Base-by-base conservation (phyloP, 805 yeast genomes). In the Yamadazyma ubonensis region DNA sequence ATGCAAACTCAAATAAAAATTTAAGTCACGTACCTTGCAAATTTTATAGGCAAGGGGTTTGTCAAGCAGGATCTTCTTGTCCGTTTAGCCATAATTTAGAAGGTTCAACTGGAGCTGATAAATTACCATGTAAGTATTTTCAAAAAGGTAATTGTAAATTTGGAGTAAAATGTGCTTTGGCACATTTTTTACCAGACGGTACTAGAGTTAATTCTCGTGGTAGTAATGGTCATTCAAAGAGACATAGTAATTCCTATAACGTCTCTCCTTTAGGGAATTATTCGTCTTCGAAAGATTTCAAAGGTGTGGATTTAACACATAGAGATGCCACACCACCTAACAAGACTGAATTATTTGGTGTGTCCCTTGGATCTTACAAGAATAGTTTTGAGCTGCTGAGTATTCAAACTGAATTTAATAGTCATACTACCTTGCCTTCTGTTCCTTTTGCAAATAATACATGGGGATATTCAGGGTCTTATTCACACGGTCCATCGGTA, bases 111-210 rank as follows among this genome's bases (percentile, higher is more conserved):
- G 67, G 66, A 21, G 71, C 72, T n/a, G 81, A 75, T 35, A 62
- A 71, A 33, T 67, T 74, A 30, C 87, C 90, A 5, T 91, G 99
- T 72, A 90, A 89, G 70, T 91, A 90, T 63, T 91, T 87, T 61
- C 93, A 85, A 54, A 86, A 86, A 65, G 98, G 98, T n/a, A 88
- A 89, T 57, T 91, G 99, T 64, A 89, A 89, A 64, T 91, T 91
- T 61, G 99, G 99, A 3, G 69, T 78, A 37, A 90, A 89, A 55
- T 91, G 99, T 68, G 98, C 96, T 1, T 75, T 91, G 54, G 96
- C 95, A 5, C 99, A 91, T 63, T 75, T 86, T 42, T 64, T 86
- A 29, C 95, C 96, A 0, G 95, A 90, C 53, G 96, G 96, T 1
- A 76, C 88, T n/a, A 70, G 86, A 31, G 83, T 86, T 14, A 86